Evolutionary conservation across 208 protist species (phyloP), one percentile per base, ranked within the genome.

Genomic region (Tritrichomonas foetus): DNA sequence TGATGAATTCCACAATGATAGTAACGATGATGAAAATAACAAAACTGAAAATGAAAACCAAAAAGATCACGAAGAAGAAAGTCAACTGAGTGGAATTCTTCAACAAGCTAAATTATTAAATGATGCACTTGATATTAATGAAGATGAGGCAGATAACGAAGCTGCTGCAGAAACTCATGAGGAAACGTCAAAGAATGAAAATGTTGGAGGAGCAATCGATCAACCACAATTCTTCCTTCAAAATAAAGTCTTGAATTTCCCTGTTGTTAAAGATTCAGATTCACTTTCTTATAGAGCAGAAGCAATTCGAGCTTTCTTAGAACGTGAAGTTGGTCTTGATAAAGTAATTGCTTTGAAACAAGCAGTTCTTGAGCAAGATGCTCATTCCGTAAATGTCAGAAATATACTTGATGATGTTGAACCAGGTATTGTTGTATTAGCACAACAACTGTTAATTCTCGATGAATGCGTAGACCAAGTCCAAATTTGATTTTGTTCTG

Each of bases 271-370:
- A 14, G 78, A 89, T 36, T 39, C 41, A 9, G 78, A 89, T 39
- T 57, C 47, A 3, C 33, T 89, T 39, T 44, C 78, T 33, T 89
- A 57, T 47, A 89, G 78, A 89, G 78, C 78, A 11, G 78, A 89
- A 57, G 78, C 78, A 89, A 89, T 89, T n/a, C 53, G 78, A 89
- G 78, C 78, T 0, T 89, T 89, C 47, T 57, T 89, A 20, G 78
- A 89, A 47, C 53, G 57, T 25, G 78, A 89, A 89, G 57, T 89
- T 47, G 78, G 78, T 13, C 27, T 89, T 30, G 47, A 57, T 89
- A 89, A 61, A 57, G 9, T 89, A 0, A 89, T 89, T 20, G 47
- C n/a, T 0, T 47, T 89, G 41, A 89, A 57, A 39, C 78, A 89
- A 16, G 78, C 78, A 16, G 30, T 89, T 3, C 5, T 41, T 39